Conservation (phyloP, 352 stramenopile genomes). For the Phytophthora foliorum region DNA sequence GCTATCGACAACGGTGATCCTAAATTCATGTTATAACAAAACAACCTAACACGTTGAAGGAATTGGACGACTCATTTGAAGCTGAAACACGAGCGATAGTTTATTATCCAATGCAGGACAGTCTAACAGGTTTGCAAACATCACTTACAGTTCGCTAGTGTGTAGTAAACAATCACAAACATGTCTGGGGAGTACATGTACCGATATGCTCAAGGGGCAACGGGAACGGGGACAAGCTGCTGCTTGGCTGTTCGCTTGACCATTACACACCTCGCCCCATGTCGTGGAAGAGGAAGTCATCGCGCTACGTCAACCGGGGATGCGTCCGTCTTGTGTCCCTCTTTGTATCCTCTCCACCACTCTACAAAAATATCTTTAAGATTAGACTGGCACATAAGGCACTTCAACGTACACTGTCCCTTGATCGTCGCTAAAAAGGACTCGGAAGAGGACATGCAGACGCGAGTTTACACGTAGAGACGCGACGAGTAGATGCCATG, state of each 20-base stretch:
- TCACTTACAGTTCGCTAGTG: too few relatives aligned
- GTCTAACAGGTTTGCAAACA: too few relatives aligned
- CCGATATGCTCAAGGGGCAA: too few relatives aligned
- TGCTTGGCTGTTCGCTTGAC: constrained; percentile 32
- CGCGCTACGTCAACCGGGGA: constrained; percentile 29
- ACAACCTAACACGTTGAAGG: too few relatives aligned
- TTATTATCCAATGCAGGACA: too few relatives aligned
- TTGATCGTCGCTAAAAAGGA: constrained; percentile 29
- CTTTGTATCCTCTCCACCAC: constrained; percentile 18
- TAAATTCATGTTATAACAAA: too few relatives aligned
- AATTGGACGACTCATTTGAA: too few relatives aligned
- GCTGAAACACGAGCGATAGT: too few relatives aligned
- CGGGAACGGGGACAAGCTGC: constrained; percentile 21
- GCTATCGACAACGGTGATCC: too few relatives aligned
- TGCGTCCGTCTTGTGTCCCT: constrained; percentile 16
- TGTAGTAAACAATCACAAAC: too few relatives aligned
- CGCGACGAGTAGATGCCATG: constrained; percentile 19
- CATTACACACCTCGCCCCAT: constrained; percentile 31
- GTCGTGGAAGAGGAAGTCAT: constrained; percentile 18
- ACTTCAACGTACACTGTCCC: constrained; percentile 40
- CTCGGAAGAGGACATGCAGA: constrained; percentile 13
- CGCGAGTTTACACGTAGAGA: constrained; percentile 28
- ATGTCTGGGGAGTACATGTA: too few relatives aligned
- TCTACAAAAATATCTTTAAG: constrained; percentile 37
- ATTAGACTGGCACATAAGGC: constrained; percentile 27